Evolutionary conservation across 495 filamentous ascomycete species (phyloP).

Genomic region (Penicillium soppii): DNA sequence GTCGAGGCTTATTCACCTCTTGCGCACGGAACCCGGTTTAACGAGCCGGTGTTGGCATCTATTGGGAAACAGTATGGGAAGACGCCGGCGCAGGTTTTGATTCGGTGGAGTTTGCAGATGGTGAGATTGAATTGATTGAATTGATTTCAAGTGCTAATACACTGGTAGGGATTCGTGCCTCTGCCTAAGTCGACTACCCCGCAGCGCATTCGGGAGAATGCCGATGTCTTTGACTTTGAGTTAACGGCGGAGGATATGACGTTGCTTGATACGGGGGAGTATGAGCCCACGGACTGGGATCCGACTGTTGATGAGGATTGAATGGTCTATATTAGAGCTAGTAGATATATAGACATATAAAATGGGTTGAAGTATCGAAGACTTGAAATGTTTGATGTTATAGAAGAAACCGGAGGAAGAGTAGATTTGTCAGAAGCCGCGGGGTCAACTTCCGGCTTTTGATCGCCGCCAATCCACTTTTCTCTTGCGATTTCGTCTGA

Average conservation of each 20-base stretch:
- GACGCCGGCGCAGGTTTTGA: constrained; percentile 72
- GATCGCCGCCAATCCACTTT: neutral
- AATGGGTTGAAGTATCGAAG: no score
- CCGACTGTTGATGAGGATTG: constrained; percentile 53
- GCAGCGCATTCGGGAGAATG: constrained; percentile 65
- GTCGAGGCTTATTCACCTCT: constrained; percentile 81
- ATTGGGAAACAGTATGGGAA: constrained; percentile 71
- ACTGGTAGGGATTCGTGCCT: constrained; percentile 56
- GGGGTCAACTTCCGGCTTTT: neutral
- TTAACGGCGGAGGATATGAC: constrained; percentile 60
- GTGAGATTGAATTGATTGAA: constrained; percentile 16
- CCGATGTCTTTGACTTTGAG: constrained; percentile 79
- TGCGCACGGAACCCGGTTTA: constrained; percentile 61
- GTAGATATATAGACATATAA: no score
- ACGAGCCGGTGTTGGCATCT: constrained; percentile 56
- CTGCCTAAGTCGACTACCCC: constrained; percentile 62
- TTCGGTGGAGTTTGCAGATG: constrained; percentile 84
- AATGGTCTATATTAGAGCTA: neutral
- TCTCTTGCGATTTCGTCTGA: neutral
- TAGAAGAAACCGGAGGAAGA: constrained; percentile 1
- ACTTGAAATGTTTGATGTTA: no score
- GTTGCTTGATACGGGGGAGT: constrained; percentile 54
- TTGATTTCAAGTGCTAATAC: neutral
- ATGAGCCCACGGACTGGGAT: constrained; percentile 61
- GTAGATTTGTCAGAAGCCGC: constrained; percentile 24